Conservation (phyloP, 2,329 filamentous ascomycete genomes). For the Neofusicoccum cordaticola region DNA sequence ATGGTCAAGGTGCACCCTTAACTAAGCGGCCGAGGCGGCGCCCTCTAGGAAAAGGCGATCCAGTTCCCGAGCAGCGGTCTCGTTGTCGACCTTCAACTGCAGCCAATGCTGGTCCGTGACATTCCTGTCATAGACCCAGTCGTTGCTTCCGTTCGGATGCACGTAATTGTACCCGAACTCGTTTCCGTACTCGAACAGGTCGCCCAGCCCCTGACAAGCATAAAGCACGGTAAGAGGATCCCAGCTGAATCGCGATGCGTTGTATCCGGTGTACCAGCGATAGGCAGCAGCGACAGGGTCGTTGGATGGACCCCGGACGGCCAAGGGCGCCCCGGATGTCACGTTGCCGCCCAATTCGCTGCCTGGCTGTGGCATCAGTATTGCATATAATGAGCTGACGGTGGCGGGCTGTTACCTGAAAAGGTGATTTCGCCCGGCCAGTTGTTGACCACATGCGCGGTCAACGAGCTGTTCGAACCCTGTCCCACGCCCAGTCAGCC, state of each 20-base stretch:
- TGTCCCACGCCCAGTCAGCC: not conserved
- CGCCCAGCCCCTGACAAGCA: conserved; percentile 25
- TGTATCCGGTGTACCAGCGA: conserved; percentile 27
- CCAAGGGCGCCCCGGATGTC: conserved; percentile 39
- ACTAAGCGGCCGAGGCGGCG: conserved; percentile 17
- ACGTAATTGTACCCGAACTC: conserved; percentile 43
- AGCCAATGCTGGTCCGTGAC: conserved; percentile 43
- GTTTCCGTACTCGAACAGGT: conserved; percentile 39
- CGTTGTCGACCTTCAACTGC: conserved; percentile 31
- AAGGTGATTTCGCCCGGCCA: conserved; percentile 44
- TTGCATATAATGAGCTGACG: not conserved
- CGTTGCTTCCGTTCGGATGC: conserved; percentile 40
- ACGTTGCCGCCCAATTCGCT: conserved; percentile 45
- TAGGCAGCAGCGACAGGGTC: conserved; percentile 25
- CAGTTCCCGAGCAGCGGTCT: conserved; percentile 29
- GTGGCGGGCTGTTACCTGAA: conserved; percentile 14
- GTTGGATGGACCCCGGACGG: conserved; percentile 21
- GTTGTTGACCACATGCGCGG: conserved; percentile 46
- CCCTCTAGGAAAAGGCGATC: conserved; percentile 31
- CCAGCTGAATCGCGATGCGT: conserved; percentile 24
- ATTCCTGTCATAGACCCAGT: conserved; percentile 41
- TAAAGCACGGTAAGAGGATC: conserved; percentile 28
- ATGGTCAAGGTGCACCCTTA: not conserved
- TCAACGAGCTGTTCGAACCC: conserved; percentile 36
- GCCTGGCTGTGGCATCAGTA: conserved; percentile 29